Evolutionary conservation across 2,329 filamentous ascomycete genomes (phyloP).

Genomic region (Shiraia sp.): DNA sequence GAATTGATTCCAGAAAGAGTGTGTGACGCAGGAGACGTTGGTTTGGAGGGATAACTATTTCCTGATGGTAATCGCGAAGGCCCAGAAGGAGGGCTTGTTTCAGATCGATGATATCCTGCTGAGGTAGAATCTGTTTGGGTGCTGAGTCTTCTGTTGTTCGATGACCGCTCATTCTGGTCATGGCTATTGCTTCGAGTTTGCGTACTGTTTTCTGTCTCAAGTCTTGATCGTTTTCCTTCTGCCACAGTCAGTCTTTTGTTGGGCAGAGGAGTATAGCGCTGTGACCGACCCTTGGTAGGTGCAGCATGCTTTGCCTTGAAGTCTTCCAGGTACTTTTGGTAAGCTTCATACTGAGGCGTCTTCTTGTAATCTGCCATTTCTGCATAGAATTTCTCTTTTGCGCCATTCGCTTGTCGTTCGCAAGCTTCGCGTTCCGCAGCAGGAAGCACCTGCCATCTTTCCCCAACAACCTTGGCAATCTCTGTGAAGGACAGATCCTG

Average conservation of each 20-base stretch:
- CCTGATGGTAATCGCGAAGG: conserved; percentile 30
- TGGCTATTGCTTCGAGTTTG: conserved; percentile 38
- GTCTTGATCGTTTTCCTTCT: conserved; percentile 51
- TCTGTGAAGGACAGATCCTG: conserved; percentile 80
- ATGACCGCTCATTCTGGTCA: conserved; percentile 32
- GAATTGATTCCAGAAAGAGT: conserved; percentile 39
- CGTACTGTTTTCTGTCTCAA: conserved; percentile 44
- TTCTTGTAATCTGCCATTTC: conserved; percentile 77
- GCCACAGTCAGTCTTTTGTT: conserved; percentile 21
- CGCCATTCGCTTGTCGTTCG: conserved; percentile 70
- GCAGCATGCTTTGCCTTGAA: conserved; percentile 72
- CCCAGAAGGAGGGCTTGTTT: conserved; percentile 33
- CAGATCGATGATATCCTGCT: conserved; percentile 21
- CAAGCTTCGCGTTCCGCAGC: conserved; percentile 70
- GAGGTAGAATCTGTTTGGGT: conserved; percentile 25
- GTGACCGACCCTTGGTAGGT: conserved; percentile 40
- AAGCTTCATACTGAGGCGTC: conserved; percentile 69
- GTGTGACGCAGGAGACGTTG: conserved; percentile 39
- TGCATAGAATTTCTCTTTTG: conserved; percentile 77
- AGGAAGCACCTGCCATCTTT: conserved; percentile 76
- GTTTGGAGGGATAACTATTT: conserved; percentile 32
- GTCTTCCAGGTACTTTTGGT: conserved; percentile 72
- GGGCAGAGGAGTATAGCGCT: background rate
- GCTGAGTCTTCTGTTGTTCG: conserved; percentile 33
- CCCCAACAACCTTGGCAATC: conserved; percentile 80